Percentiles rank a stretch among this genome's conserved stretches.
Evolutionary conservation across 2,329 filamentous ascomycete species (phyloP).

Genomic region (Diaporthe velutina): DNA sequence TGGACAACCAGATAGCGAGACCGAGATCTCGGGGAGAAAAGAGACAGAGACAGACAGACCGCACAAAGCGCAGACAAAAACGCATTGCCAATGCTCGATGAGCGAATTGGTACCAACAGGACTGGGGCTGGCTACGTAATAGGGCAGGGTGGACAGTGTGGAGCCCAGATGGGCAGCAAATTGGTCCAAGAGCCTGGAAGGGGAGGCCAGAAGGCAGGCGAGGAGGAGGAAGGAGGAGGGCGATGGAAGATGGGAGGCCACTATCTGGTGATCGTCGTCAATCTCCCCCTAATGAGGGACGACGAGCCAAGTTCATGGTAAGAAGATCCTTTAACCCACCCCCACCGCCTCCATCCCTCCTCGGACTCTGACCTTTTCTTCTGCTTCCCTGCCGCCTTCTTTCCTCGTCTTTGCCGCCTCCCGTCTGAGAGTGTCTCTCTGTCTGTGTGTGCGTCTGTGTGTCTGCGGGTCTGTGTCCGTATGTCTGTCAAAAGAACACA

Average conservation of each 20-base stretch:
- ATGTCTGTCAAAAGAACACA: neutral
- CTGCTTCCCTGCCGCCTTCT: neutral
- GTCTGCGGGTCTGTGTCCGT: neutral
- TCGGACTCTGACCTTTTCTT: conserved; percentile 12
- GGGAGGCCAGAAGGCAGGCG: neutral
- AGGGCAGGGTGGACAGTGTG: conserved; percentile 1
- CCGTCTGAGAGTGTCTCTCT: neutral
- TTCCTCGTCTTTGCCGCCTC: neutral
- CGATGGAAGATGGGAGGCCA: conserved; percentile 3
- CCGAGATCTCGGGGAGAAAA: neutral
- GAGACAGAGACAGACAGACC: conserved; percentile 6
- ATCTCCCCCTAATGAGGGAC: conserved; percentile 36
- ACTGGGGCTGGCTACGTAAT: conserved; percentile 30
- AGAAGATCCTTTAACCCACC: conserved; percentile 33
- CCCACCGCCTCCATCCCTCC: conserved; percentile 24
- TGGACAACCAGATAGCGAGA: neutral
- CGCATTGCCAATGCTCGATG: neutral
- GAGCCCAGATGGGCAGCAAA: conserved; percentile 11
- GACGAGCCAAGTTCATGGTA: conserved; percentile 26
- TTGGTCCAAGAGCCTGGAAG: neutral
- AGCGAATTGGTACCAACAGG: conserved; percentile 10
- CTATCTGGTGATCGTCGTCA: conserved; percentile 32
- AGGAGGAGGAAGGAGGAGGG: neutral
- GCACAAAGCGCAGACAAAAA: conserved; percentile 10
- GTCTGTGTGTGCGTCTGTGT: neutral